phyloP scores from a whole-genome alignment of 371 early-diverging fungal genomes.

The Dinochytrium kinnereticum region DNA sequence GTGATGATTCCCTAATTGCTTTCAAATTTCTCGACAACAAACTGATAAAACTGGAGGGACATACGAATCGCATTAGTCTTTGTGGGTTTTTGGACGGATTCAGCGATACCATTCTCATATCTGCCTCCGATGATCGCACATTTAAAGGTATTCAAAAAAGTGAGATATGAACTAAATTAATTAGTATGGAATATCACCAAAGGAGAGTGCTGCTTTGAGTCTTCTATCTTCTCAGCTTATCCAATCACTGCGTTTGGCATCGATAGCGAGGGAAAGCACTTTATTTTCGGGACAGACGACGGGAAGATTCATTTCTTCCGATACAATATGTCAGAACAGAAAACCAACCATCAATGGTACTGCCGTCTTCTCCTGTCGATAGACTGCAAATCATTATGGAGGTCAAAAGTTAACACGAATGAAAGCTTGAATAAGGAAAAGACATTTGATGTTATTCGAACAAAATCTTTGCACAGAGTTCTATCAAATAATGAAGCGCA shows the following conservation, averaged over 20 bases:
- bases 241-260: slow-evolving; percentile 17
- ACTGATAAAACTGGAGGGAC: neutral
- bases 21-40: neutral
- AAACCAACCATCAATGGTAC: too few species aligned
- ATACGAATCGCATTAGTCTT: neutral
- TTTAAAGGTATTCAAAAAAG: slow-evolving; percentile 20
- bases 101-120: slow-evolving; percentile 6
- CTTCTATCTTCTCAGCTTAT: slow-evolving; percentile 24
- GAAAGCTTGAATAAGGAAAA: too few species aligned
- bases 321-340: neutral
- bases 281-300: slow-evolving; percentile 21
- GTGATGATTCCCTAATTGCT: neutral
- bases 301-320: slow-evolving; percentile 23
- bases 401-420: too few species aligned
- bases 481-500: too few species aligned
- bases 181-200: slow-evolving; percentile 20
- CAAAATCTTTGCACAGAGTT: too few species aligned
- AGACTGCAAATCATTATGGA: too few species aligned
- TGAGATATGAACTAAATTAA: neutral
- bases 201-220: slow-evolving; percentile 15
- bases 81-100: neutral
- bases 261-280: neutral
- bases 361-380: too few species aligned
- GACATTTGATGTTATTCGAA: too few species aligned
- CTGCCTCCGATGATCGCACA: slow-evolving; percentile 23